phyloP scores from a whole-genome alignment of 2,329 filamentous ascomycete genomes.

The Ciborinia camelliae region DNA sequence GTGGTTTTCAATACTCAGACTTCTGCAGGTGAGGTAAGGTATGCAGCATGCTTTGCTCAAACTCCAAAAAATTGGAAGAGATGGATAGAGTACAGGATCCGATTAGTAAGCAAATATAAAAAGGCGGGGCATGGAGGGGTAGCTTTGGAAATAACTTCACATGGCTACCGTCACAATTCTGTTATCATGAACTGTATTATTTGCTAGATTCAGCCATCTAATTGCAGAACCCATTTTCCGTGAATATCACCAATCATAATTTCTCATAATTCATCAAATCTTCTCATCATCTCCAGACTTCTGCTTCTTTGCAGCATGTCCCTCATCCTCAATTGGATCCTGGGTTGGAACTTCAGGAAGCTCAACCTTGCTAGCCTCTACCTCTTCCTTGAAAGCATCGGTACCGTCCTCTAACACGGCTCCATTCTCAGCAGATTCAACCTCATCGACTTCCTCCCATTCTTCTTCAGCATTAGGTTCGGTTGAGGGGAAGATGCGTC shows the following conservation, averaged over 20 bases:
- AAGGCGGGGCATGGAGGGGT: neutral
- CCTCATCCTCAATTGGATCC: slow-evolving; percentile 37
- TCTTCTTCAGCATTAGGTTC: slow-evolving; percentile 31
- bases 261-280: slow-evolving; percentile 10
- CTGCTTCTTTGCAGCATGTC: slow-evolving; percentile 39
- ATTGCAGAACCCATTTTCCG: neutral
- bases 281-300: slow-evolving; percentile 33
- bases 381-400: slow-evolving; percentile 18
- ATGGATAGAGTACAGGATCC: neutral
- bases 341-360: slow-evolving; percentile 41
- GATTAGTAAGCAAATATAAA: slow-evolving; percentile 5
- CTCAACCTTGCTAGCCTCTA: slow-evolving; percentile 31
- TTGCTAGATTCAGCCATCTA: neutral
- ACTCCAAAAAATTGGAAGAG: neutral
- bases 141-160: neutral
- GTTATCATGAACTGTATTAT: neutral
- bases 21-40: no score
- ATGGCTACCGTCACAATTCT: neutral
- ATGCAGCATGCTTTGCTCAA: neutral
- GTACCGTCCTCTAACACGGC: slow-evolving; percentile 15
- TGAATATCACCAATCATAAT: neutral
- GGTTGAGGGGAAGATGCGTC: slow-evolving; percentile 48
- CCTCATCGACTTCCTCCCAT: slow-evolving; percentile 33
- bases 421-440: slow-evolving; percentile 31
- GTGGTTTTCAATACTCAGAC: neutral